A percentile compares a stretch with the other conserved stretches of the same genome.
These are phyloP conservation scores for Boeremia lycopersici DNA, from an alignment of 2,329 filamentous ascomycete genomes.

Conservation along the genomic window DNA sequence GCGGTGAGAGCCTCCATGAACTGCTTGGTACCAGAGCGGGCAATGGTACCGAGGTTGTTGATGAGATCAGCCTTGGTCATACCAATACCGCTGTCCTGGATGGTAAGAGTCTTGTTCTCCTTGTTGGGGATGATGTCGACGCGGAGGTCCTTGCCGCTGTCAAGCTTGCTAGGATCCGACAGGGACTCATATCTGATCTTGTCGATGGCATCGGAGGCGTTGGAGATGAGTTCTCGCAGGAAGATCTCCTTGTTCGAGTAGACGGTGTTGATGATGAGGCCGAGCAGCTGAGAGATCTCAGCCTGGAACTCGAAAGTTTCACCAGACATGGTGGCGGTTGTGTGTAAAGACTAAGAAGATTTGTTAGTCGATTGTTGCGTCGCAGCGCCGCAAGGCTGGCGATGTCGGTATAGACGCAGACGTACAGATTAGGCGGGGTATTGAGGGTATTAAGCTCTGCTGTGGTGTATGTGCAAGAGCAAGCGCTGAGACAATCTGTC, in stretches of 20 bases:
- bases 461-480: constrained; percentile 26
- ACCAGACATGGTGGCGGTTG: constrained; percentile 68
- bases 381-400: constrained; percentile 15
- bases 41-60: constrained; percentile 99
- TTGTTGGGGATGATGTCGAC: constrained; percentile 99
- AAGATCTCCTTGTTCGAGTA: constrained; percentile 99
- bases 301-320: constrained; percentile 99
- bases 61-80: constrained; percentile 99
- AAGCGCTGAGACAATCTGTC: constrained; percentile 32
- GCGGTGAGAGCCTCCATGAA: constrained; percentile 99
- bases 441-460: constrained; percentile 27
- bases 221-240: constrained; percentile 97
- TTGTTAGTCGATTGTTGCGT: constrained; percentile 18
- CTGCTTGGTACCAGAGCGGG: constrained; percentile 98
- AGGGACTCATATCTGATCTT: constrained; percentile 99
- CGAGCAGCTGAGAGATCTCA: constrained; percentile 99
- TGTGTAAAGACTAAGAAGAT: constrained; percentile 22
- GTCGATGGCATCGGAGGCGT: constrained; percentile 98
- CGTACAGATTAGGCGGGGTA: constrained; percentile 34
- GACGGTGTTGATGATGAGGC: constrained; percentile 99
- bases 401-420: constrained; percentile 20
- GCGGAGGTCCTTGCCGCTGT: constrained; percentile 95
- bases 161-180: constrained; percentile 96
- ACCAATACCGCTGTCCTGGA: constrained; percentile 98
- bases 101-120: constrained; percentile 95